Conservation (phyloP, 192 early-diverging fungal genomes). For the Entomortierella chlamydospora region DNA sequence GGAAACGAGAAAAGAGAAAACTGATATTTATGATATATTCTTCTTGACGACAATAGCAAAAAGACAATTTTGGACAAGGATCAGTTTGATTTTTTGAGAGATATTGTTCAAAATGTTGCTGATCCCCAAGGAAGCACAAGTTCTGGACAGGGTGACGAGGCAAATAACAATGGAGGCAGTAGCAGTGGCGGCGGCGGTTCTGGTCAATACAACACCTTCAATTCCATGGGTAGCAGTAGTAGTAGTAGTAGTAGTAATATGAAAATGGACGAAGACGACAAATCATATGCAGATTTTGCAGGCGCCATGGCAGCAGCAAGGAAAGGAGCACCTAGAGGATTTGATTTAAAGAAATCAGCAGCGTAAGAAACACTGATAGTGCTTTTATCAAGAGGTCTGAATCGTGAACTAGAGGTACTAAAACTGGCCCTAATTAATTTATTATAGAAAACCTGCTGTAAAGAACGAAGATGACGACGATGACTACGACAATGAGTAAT, state of each 20-base stretch:
- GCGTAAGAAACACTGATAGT: background rate
- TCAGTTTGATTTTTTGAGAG: conserved; percentile 95
- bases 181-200: conserved; percentile 2
- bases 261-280: conserved; percentile 27
- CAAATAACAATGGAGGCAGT: conserved; percentile 1
- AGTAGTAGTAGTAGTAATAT: conserved; percentile 21
- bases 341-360: background rate
- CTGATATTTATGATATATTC: too few relatives aligned
- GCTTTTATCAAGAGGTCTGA: background rate
- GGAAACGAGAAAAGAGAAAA: background rate
- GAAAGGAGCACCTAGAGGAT: conserved; percentile 2
- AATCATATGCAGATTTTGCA: conserved; percentile 21
- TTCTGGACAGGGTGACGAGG: background rate
- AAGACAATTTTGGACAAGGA: conserved; percentile 84
- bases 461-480: conserved; percentile 46
- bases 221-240: background rate
- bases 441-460: conserved; percentile 16
- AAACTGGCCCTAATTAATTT: background rate
- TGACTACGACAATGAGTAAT: conserved; percentile 39
- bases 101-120: conserved; percentile 84
- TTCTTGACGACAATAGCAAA: too few relatives aligned
- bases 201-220: background rate
- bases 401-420: too few relatives aligned
- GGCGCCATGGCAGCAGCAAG: conserved; percentile 39
- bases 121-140: conserved; percentile 65